Evolutionary conservation across 345 rosid genomes (phyloP).

Genomic region (Hibiscus mutabilis): DNA sequence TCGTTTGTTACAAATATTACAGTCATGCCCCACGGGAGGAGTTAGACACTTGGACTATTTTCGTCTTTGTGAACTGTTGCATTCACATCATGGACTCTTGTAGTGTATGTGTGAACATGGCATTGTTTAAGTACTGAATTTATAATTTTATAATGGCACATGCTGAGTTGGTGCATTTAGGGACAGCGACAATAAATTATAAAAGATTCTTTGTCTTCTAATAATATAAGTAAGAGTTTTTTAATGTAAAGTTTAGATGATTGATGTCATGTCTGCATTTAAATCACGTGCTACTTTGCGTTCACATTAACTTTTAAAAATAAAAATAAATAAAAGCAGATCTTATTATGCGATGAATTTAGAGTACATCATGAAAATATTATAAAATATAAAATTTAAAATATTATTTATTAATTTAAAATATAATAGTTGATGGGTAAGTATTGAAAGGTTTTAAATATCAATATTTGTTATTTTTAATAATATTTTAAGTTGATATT

Average conservation of each 20-base stretch:
- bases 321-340: no score
- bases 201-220: not conserved
- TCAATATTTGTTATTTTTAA: no score
- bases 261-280: not conserved
- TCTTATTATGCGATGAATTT: no score
- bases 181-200: not conserved
- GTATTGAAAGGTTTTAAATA: no score
- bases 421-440: no score
- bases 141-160: not conserved
- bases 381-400: no score
- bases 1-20: not conserved
- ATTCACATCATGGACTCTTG: not conserved
- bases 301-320: not conserved
- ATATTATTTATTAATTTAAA: no score
- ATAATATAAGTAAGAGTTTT: not conserved
- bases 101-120: not conserved
- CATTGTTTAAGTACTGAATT: not conserved
- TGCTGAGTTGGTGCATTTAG: not conserved
- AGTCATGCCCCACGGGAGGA: not conserved
- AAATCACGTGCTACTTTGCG: constrained; percentile 1
- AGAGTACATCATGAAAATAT: no score
- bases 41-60: not conserved
- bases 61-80: not conserved
- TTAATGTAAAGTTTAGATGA: not conserved
- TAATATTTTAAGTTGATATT: no score